phyloP scores from a whole-genome alignment of 768 basidiomycete species.

The Amanita phalloides region DNA sequence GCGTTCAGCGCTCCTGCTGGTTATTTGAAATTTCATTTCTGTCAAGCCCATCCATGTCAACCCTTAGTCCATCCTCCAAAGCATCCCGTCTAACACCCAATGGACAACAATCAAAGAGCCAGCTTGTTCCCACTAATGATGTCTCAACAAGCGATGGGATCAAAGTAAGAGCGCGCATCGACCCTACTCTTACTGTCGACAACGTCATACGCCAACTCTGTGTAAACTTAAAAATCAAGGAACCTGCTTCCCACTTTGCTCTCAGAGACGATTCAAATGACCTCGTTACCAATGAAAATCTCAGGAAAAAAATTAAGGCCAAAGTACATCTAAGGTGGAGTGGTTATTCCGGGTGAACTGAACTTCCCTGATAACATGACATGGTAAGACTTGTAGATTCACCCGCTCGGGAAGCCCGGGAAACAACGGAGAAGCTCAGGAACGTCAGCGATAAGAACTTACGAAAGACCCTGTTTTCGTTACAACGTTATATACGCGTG shows the following conservation, averaged over 20 bases:
- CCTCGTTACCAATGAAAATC: slow-evolving; percentile 79
- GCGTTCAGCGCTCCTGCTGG: too few relatives aligned
- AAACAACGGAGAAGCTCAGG: slow-evolving; percentile 61
- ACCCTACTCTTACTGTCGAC: slow-evolving; percentile 72
- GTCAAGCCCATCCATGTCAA: neutral
- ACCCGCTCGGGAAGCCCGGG: slow-evolving; percentile 68
- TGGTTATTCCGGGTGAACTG: neutral
- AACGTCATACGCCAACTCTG: slow-evolving; percentile 82
- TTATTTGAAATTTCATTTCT: too few relatives aligned
- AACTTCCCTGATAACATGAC: neutral
- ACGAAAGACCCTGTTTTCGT: slow-evolving; percentile 60
- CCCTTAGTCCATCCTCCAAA: neutral
- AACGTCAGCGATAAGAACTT: slow-evolving; percentile 48
- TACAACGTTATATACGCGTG: slow-evolving; percentile 75
- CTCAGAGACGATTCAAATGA: slow-evolving; percentile 77
- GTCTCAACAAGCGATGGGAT: slow-evolving; percentile 68
- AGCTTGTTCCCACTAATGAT: slow-evolving; percentile 72
- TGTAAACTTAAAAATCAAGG: slow-evolving; percentile 68
- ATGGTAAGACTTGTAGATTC: slow-evolving; percentile 61
- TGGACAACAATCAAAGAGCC: slow-evolving; percentile 12
- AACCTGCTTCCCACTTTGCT: slow-evolving; percentile 62
- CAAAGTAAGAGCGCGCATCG: slow-evolving; percentile 75
- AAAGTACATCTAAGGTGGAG: slow-evolving; percentile 72
- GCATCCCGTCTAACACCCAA: neutral
- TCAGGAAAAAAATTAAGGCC: slow-evolving; percentile 70